Evolutionary conservation across 164 flowering plant species (phyloP).

Genomic region (Stephania yunnanensis): DNA sequence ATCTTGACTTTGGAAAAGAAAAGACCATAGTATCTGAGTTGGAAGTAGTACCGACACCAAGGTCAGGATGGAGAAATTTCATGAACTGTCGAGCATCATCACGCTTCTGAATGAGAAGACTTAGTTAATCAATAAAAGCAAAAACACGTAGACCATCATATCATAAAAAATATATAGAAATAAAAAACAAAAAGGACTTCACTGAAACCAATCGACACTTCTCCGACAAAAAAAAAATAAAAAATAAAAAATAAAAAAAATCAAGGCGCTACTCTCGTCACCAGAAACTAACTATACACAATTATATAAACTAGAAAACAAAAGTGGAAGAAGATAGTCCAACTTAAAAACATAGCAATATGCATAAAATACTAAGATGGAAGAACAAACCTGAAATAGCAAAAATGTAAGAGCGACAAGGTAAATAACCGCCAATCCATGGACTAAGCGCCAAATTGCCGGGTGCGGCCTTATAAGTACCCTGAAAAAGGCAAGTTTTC

Average conservation of each 20-base stretch:
- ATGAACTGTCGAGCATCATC: constrained; percentile 97
- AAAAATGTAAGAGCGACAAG: constrained; percentile 94
- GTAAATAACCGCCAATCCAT: constrained; percentile 95
- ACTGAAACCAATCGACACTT: not conserved
- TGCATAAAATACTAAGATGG: not conserved
- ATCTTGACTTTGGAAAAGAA: not conserved
- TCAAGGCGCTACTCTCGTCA: not conserved
- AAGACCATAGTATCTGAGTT: not conserved
- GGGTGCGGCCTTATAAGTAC: constrained; percentile 96
- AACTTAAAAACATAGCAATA: not conserved
- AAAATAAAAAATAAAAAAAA: no score
- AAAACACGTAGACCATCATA: not conserved
- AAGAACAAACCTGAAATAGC: constrained; percentile 80
- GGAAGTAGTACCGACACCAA: constrained; percentile 75
- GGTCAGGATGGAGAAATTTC: constrained; percentile 96
- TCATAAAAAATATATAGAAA: no score
- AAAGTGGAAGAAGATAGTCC: not conserved
- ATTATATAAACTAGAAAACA: not conserved
- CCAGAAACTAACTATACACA: not conserved
- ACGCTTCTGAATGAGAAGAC: constrained; percentile 55
- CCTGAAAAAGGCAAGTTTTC: constrained; percentile 33
- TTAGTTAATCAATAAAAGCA: not conserved
- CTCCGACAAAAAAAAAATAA: no score
- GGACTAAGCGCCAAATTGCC: constrained; percentile 97
- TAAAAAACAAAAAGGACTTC: not conserved